A percentile compares a stretch with the other conserved stretches of the same genome.
phyloP scores from a whole-genome alignment of 2,329 filamentous ascomycete species.

The Trichoderma sp. region DNA sequence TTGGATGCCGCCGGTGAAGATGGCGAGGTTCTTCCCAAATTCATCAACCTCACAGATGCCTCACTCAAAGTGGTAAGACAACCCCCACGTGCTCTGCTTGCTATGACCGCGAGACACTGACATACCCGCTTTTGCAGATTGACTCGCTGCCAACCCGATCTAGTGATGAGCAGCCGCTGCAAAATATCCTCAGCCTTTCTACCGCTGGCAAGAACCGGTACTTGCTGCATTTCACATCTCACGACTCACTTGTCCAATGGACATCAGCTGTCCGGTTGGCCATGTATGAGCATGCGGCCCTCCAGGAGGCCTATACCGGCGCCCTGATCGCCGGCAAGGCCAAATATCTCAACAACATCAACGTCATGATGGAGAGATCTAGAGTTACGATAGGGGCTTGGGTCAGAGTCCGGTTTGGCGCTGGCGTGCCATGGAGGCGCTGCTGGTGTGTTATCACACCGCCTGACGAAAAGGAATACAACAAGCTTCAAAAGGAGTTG shows the following conservation, averaged over 20 bases:
- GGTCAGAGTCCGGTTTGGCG: constrained; percentile 92
- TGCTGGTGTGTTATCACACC: constrained; percentile 96
- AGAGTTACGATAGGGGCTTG: constrained; percentile 82
- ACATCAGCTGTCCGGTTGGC: constrained; percentile 89
- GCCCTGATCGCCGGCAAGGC: constrained; percentile 95
- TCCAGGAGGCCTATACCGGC: constrained; percentile 96
- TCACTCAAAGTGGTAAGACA: constrained; percentile 89
- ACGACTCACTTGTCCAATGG: constrained; percentile 93
- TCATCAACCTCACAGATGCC: constrained; percentile 95
- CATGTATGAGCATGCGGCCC: constrained; percentile 89
- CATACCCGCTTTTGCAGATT: constrained; percentile 56
- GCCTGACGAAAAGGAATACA: constrained; percentile 88
- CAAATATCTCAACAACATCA: constrained; percentile 85
- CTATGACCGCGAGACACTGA: background rate
- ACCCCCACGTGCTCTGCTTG: constrained; percentile 16
- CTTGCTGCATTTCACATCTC: constrained; percentile 92
- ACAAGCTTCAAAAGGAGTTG: constrained; percentile 78
- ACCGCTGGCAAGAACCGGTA: constrained; percentile 96
- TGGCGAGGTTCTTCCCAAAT: constrained; percentile 83
- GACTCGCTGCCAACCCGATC: constrained; percentile 87
- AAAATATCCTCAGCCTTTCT: constrained; percentile 94
- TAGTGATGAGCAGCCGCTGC: constrained; percentile 72
- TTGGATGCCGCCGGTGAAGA: constrained; percentile 84
- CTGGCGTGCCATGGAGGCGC: constrained; percentile 91
- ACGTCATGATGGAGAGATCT: constrained; percentile 79